Base-by-base conservation (phyloP, 2,329 filamentous ascomycete genomes). In the Acrodontium crateriforme region DNA sequence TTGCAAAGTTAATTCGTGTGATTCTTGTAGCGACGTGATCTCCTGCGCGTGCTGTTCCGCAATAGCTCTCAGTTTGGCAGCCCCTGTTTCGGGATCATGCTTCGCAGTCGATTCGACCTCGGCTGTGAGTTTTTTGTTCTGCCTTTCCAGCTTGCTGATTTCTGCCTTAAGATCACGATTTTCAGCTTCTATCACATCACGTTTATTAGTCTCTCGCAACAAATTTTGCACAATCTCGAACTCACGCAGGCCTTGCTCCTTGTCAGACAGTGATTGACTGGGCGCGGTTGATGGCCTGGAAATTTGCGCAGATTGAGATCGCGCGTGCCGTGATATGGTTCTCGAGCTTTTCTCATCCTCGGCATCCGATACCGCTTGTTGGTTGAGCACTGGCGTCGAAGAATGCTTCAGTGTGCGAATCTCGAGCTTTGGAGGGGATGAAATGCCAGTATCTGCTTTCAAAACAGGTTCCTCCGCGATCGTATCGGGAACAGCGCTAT, bases 171-270 rank as follows among this genome's bases (percentile, higher is more conserved):
- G 34, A 11, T 45, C 38, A 18, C 30, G 30, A 24, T 44, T 40
- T 29, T 44, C 42, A 10, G 35, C 31, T 24, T 34, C 28, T 36
- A 47, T 27, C 8, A 30, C 35, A 25, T 48, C 45, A 12, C 38
- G 32, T 19, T 32, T 36, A 16, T 39, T 41, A 22, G 31, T 40
- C 24, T 47, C 42, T 5, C 44, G 42, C 21, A 48, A 28, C 28
- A 48, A 33, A 27, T 35, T 42, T 29, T 45, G 42, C 36, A 47
- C 39, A 15, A 46, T 30, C 27, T 47, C 38, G 37, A 44, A 43
- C 27, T 48, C 45, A 8, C 42, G 34, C 30, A 36, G 29, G 12
- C 30, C 34, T 25, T 41, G 40, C 30, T 42, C 37, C 16, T 36
- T 32, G 28, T 42, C 38, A 3, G 31, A 35, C 13, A 36, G 24